Conservation (phyloP, 2,329 filamentous ascomycete genomes). For the Diaporthe ilicicola region DNA sequence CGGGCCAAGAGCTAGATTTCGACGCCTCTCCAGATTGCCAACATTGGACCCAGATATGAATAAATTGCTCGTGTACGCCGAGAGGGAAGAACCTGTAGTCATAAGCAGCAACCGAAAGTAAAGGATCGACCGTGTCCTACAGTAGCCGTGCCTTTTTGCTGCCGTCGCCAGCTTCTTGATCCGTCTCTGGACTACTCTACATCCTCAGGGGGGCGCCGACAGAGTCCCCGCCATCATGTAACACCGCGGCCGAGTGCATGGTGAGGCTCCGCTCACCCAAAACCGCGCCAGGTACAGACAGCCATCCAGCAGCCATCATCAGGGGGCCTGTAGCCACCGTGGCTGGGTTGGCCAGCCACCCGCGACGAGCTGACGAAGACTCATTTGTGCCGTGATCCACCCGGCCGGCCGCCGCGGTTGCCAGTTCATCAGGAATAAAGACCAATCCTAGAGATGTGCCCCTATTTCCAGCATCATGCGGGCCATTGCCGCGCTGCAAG, state of each 20-base stretch:
- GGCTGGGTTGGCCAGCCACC: not conserved
- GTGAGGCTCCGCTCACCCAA: slow-evolving; percentile 18
- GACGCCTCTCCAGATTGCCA: slow-evolving; percentile 1
- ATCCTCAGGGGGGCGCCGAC: not conserved
- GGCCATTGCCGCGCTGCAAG: not conserved
- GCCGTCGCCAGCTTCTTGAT: not conserved
- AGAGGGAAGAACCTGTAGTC: not conserved
- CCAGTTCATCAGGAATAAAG: not conserved
- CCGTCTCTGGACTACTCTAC: not conserved
- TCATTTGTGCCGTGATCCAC: slow-evolving; percentile 16
- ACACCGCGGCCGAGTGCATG: not conserved
- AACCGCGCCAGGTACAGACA: not conserved
- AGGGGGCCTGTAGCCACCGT: not conserved
- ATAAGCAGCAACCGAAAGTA: slow-evolving; percentile 7
- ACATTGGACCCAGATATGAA: not conserved
- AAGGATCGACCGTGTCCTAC: not conserved
- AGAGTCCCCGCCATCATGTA: slow-evolving; percentile 9
- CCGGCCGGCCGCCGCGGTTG: not conserved
- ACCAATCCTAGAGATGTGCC: not conserved
- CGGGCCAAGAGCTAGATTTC: not conserved
- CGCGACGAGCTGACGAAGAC: slow-evolving; percentile 7
- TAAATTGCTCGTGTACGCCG: not conserved
- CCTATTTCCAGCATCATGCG: not conserved
- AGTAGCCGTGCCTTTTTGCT: not conserved
- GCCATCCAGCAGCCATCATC: not conserved